phyloP scores from a whole-genome alignment of 768 basidiomycete species.

The Rhizopogon rudus region DNA sequence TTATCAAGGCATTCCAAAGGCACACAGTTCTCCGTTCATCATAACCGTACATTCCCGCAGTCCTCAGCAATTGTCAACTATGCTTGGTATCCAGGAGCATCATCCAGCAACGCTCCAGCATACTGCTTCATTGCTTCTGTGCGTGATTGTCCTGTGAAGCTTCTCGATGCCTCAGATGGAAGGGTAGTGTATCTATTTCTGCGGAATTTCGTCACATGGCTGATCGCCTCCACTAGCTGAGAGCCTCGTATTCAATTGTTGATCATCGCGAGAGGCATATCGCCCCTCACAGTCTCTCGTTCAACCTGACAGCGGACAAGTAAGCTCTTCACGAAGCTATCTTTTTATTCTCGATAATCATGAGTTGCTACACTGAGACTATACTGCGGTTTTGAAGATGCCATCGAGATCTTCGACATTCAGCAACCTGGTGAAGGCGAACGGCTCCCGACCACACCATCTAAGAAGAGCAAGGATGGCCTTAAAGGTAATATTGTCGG shows the following conservation, averaged over 20 bases:
- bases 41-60: conserved; percentile 38
- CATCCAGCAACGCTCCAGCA: conserved; percentile 46
- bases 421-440: conserved; percentile 67
- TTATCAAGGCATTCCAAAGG: neutral
- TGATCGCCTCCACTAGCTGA: conserved; percentile 44
- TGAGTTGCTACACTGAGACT: conserved; percentile 39
- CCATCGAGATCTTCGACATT: conserved; percentile 84
- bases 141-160: conserved; percentile 78
- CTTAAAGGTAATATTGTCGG: conserved; percentile 62
- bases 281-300: conserved; percentile 80
- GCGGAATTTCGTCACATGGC: neutral
- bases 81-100: conserved; percentile 82
- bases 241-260: conserved; percentile 88
- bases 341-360: neutral
- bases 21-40: neutral
- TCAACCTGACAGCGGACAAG: conserved; percentile 67
- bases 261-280: conserved; percentile 92
- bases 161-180: conserved; percentile 76
- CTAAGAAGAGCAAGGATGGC: conserved; percentile 77
- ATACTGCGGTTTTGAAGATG: conserved; percentile 84
- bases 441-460: conserved; percentile 64
- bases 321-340: conserved; percentile 26
- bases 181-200: conserved; percentile 43
- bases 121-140: conserved; percentile 86
- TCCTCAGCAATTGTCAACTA: conserved; percentile 74